These are phyloP conservation scores for Pouteria campechiana DNA, from an alignment of 179 eudicot genomes.

Conservation along the genomic window DNA sequence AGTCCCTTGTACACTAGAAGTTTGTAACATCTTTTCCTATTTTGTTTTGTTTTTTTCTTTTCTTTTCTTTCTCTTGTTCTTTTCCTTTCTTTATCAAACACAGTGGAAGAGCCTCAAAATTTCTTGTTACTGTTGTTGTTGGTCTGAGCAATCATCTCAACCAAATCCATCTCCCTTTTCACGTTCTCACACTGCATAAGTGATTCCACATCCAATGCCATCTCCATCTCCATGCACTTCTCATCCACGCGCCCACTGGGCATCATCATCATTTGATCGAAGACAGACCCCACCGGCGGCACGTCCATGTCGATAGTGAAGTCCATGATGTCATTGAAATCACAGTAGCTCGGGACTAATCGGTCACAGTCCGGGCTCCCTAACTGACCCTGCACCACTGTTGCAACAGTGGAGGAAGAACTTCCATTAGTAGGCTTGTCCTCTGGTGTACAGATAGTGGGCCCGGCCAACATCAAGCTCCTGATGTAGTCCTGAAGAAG, in stretches of 20 bases:
- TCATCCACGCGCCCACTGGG: background rate
- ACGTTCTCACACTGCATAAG: conserved; percentile 18
- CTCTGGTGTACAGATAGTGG: conserved; percentile 18
- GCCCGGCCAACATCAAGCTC: conserved; percentile 7
- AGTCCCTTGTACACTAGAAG: no score
- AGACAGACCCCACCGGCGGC: background rate
- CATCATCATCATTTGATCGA: background rate
- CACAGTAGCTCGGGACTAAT: no score
- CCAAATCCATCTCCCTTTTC: conserved; percentile 43
- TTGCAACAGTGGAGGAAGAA: background rate
- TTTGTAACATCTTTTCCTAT: no score
- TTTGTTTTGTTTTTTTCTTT: no score
- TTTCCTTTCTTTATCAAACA: no score
- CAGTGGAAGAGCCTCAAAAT: no score
- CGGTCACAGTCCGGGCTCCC: no score
- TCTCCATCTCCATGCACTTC: background rate
- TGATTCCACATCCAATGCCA: conserved; percentile 7
- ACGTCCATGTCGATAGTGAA: background rate
- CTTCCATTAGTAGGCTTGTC: no score
- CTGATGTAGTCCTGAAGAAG: conserved; percentile 51
- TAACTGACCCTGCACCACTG: no score
- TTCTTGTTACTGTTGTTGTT: no score
- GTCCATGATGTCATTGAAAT: background rate
- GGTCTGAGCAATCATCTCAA: conserved; percentile 34
- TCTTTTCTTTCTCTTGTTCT: no score